Conservation (phyloP, 768 basidiomycete species). For the Collybia mongolica region DNA sequence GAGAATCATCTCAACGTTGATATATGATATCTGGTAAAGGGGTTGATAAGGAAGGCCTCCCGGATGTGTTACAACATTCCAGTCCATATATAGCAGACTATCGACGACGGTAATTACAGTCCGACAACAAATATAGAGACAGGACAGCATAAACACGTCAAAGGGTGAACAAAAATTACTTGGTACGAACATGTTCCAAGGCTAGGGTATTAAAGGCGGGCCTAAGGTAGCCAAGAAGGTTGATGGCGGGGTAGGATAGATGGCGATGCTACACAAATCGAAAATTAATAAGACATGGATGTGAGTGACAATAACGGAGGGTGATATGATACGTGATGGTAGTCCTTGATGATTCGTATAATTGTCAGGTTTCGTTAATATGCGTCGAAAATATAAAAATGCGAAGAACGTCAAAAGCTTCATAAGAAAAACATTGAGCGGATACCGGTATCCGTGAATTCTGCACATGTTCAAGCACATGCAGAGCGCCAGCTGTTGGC, state of each 20-base stretch:
- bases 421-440: no score
- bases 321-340: constrained; percentile 6
- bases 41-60: no score
- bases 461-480: constrained; percentile 37
- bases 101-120: no score
- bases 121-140: no score
- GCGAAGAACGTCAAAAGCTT: no score
- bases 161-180: no score
- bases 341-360: constrained; percentile 9
- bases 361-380: constrained; percentile 12
- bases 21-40: no score
- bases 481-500: constrained; percentile 56
- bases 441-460: constrained; percentile 5
- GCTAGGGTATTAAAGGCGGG: constrained; percentile 5
- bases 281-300: neutral
- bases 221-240: constrained; percentile 9
- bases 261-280: constrained; percentile 7
- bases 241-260: neutral
- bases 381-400: constrained; percentile 15
- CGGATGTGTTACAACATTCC: no score
- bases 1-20: no score
- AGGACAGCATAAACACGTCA: no score
- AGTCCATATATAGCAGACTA: no score
- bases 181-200: neutral
- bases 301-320: constrained; percentile 7